A percentile compares a stretch with the other conserved stretches of the same genome.
These are phyloP conservation scores for Quercus suber DNA, from an alignment of 306 rosid species.

Conservation along the genomic window DNA sequence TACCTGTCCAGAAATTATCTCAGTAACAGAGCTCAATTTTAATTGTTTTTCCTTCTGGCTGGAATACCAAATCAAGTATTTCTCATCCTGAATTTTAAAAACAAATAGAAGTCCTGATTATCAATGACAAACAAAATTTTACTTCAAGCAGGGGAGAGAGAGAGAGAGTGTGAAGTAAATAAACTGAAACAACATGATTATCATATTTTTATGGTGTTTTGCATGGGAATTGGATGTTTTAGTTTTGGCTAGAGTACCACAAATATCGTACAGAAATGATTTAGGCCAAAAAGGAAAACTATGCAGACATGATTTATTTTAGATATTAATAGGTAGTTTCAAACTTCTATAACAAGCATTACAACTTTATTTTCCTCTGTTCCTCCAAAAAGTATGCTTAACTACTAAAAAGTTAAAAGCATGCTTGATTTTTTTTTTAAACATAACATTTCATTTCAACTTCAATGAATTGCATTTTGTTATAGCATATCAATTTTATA, in stretches of 20 bases:
- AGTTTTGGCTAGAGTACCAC: no score
- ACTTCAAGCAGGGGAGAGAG: neutral
- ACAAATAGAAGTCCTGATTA: constrained; percentile 2
- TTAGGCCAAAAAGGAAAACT: no score
- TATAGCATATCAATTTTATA: neutral
- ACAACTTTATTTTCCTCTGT: neutral
- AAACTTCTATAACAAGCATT: neutral
- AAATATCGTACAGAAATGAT: no score
- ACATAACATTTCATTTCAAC: neutral
- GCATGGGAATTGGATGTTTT: neutral
- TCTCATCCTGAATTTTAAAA: constrained; percentile 65
- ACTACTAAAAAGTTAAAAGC: neutral
- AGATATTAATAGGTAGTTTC: neutral
- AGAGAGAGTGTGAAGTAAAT: neutral
- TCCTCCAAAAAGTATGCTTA: neutral
- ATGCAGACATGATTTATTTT: neutral
- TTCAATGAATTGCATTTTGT: neutral
- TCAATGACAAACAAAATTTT: neutral
- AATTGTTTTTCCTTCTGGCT: constrained; percentile 71
- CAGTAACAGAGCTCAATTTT: constrained; percentile 55
- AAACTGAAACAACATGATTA: neutral
- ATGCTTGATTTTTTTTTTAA: neutral
- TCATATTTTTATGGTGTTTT: neutral
- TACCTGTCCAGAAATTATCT: constrained; percentile 73
- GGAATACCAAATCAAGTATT: constrained; percentile 75